Conservation (phyloP, 805 yeast species). For the Hanseniaspora pseudoguilliermondii region DNA sequence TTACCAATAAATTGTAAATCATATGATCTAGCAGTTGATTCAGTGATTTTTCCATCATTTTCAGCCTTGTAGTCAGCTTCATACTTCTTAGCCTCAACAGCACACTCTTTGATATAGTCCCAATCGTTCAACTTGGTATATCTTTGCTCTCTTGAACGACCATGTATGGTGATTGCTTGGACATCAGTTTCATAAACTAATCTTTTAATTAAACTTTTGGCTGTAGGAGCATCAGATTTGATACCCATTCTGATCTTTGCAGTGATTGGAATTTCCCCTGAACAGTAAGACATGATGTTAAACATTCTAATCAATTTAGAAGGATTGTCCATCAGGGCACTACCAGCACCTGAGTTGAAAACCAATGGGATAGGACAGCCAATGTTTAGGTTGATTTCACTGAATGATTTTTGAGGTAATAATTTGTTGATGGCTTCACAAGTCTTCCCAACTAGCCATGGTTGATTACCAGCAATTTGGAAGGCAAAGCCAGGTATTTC, state of each 20-base stretch:
- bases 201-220: constrained; percentile 60
- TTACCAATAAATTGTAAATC: constrained; percentile 82
- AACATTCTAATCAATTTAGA: constrained; percentile 65
- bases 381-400: constrained; percentile 81
- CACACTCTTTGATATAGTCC: constrained; percentile 72
- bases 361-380: constrained; percentile 96
- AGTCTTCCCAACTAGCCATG: constrained; percentile 88
- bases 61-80: constrained; percentile 39
- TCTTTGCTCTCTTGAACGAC: constrained; percentile 91
- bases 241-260: constrained; percentile 89
- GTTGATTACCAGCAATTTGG: constrained; percentile 82
- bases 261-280: constrained; percentile 86
- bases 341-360: constrained; percentile 91
- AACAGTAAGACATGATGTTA: constrained; percentile 75
- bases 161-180: constrained; percentile 87
- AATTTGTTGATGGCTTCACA: constrained; percentile 46
- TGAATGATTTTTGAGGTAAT: constrained; percentile 32
- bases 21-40: constrained; percentile 42
- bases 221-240: constrained; percentile 73
- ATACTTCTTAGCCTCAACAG: constrained; percentile 49
- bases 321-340: constrained; percentile 83
- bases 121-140: constrained; percentile 87
- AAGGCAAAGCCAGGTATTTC: constrained; percentile 87
- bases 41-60: constrained; percentile 54
- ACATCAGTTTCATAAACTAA: constrained; percentile 67